Base-by-base conservation (phyloP, 352 stramenopile species). In the Globisporangium acanthophoron region DNA sequence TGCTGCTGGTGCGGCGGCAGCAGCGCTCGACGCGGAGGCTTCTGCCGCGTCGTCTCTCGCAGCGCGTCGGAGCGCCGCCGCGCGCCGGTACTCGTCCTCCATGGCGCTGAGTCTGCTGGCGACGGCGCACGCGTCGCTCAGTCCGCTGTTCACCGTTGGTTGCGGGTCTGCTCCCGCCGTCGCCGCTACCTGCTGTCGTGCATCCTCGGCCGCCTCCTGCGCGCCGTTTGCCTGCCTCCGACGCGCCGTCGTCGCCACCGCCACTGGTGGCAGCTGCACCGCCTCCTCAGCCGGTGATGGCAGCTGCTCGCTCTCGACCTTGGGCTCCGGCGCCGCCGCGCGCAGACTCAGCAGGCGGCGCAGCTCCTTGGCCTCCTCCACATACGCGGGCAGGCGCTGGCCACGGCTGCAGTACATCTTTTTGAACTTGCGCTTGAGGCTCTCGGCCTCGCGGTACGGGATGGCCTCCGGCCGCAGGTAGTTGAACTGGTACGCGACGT, bases 401-500 rank as follows among this genome's bases (percentile, higher is more conserved):
- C 51, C 11, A 35, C 65, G 73, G 8, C 59, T 67, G 55, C 75
- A 88, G 61, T 84, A 88, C 78, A 85, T 84, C 43, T 84, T 85
- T 69, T 84, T 85, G 58, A 85, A 85, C 59, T 88, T 88, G 52
- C 78, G 73, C 67, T 85, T 84, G 52, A 88, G 67, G 46, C 69
- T 82, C 53, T 85, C 75, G 50, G 82, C 75, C 50, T 85, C 75
- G 35, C 75, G 68, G 69, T 83, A 82, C 60, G 75, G 75, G 41
- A 85, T 82, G 44, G 70, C 76, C 64, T 82, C 75, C 39, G 75
- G 75, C 1, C 75, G 75, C 64, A 80, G 62, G 61, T 80, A 84
- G 61, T 88, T 88, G 59, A 85, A 88, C 46, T 80, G 67, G 61
- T 83, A 82, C 18, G 73, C 78, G 11, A 88, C 78, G 56, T 79